Conservation (phyloP, 768 basidiomycete genomes). For the Amanita jacksonii region DNA sequence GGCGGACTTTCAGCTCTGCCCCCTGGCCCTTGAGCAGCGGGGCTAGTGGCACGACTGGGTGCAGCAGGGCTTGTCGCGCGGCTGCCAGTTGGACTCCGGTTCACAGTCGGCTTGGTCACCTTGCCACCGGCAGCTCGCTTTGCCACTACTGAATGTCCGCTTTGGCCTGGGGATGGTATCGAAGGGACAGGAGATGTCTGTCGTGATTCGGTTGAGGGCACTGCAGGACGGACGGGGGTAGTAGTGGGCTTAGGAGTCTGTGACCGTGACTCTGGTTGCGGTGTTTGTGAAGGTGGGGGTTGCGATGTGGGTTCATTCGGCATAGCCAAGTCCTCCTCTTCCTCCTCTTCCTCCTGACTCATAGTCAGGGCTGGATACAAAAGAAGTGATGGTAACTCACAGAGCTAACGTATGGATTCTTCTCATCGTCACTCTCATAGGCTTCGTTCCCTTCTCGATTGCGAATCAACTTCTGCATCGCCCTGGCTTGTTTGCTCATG, state of each 20-base stretch:
- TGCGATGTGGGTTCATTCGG: conserved; percentile 34
- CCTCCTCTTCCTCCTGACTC: conserved; percentile 57
- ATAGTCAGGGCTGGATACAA: conserved; percentile 5
- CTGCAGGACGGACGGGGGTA: conserved; percentile 24
- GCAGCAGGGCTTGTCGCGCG: conserved; percentile 42
- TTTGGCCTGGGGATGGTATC: conserved; percentile 41
- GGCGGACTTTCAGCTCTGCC: conserved; percentile 26
- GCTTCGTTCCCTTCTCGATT: conserved; percentile 74
- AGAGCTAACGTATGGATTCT: conserved; percentile 76
- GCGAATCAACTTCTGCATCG: conserved; percentile 79
- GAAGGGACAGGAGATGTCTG: conserved; percentile 57
- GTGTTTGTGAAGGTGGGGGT: conserved; percentile 37
- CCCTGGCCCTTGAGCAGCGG: conserved; percentile 19
- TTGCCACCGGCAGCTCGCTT: conserved; percentile 83
- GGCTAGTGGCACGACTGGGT: conserved; percentile 35
- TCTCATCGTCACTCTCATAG: conserved; percentile 78
- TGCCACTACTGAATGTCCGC: conserved; percentile 73
- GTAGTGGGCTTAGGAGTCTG: conserved; percentile 31
- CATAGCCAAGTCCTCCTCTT: conserved; percentile 50
- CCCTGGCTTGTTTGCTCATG: conserved; percentile 62
- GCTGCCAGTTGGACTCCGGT: conserved; percentile 55
- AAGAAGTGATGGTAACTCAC: conserved; percentile 29
- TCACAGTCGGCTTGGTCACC: conserved; percentile 44
- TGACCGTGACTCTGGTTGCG: conserved; percentile 21
- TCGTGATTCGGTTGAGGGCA: conserved; percentile 34